Conservation (phyloP, 495 filamentous ascomycete species). For the Massariosphaeria phaeospora region DNA sequence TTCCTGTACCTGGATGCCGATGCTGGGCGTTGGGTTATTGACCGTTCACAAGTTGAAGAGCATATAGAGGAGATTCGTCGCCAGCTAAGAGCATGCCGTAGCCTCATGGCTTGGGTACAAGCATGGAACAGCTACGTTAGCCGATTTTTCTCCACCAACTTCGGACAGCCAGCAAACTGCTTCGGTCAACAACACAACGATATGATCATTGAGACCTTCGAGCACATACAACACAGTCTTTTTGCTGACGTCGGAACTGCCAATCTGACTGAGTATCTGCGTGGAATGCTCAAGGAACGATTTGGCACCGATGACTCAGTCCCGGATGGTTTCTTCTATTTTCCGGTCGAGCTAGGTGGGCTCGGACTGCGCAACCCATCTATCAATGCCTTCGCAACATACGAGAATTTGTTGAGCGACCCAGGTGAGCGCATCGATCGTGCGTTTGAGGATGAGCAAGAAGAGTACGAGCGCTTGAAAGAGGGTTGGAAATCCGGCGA, state of each 20-base stretch:
- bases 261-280: constrained; percentile 32
- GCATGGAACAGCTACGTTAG: constrained; percentile 35
- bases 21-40: constrained; percentile 34
- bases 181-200: constrained; percentile 35
- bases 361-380: constrained; percentile 55
- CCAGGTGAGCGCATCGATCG: constrained; percentile 38
- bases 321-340: constrained; percentile 39
- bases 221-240: constrained; percentile 30
- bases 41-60: constrained; percentile 29
- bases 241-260: constrained; percentile 19
- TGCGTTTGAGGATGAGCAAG: constrained; percentile 42
- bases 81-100: constrained; percentile 31
- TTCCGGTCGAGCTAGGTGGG: constrained; percentile 55
- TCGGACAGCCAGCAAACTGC: constrained; percentile 37
- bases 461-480: constrained; percentile 38
- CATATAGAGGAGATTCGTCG: constrained; percentile 34
- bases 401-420: constrained; percentile 35
- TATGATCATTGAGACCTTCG: constrained; percentile 31
- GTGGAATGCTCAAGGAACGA: constrained; percentile 20
- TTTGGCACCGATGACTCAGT: constrained; percentile 27
- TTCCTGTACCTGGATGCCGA: constrained; percentile 30
- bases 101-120: constrained; percentile 36
- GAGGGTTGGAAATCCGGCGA: constrained; percentile 36
- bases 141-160: constrained; percentile 36
- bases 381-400: constrained; percentile 43